These are phyloP conservation scores for Solanum chaucha DNA, from an alignment of 257 asterid genomes.

Conservation along the genomic window DNA sequence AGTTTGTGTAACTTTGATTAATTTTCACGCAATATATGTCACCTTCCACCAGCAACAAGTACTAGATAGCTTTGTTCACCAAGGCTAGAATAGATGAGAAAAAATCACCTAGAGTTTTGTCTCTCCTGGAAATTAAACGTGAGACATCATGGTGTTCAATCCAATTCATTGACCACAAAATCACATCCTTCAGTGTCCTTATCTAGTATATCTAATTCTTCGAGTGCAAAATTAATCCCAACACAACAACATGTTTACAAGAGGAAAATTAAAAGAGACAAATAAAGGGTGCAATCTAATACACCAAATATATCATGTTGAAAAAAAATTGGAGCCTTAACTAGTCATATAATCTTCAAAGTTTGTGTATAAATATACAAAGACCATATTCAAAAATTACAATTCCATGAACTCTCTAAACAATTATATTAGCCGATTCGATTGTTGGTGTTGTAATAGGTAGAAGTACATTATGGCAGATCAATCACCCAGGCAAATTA, in stretches of 20 bases:
- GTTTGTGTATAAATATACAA: not conserved
- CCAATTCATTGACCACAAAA: not conserved
- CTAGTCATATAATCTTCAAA: slow-evolving; percentile 3
- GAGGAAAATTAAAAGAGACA: too few species aligned
- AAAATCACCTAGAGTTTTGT: not conserved
- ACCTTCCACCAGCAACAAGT: too few species aligned
- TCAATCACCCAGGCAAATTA: too few species aligned
- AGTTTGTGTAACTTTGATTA: not conserved
- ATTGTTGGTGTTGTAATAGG: too few species aligned
- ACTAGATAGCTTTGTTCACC: too few species aligned
- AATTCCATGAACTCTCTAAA: slow-evolving; percentile 8
- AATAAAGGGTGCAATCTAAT: not conserved
- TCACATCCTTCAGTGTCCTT: not conserved
- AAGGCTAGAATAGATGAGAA: not conserved
- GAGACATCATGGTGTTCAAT: not conserved
- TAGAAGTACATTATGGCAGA: too few species aligned
- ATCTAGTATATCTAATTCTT: not conserved
- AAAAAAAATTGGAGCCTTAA: not conserved
- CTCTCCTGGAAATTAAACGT: too few species aligned
- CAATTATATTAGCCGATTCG: not conserved
- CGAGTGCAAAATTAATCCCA: not conserved
- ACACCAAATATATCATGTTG: slow-evolving; percentile 13
- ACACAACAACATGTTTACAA: not conserved
- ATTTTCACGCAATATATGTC: too few species aligned
- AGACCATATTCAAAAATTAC: not conserved